Percentiles rank a stretch among this genome's conserved stretches.
phyloP scores from a whole-genome alignment of 1,284 basidiomycete genomes.

The Meira nashicola region DNA sequence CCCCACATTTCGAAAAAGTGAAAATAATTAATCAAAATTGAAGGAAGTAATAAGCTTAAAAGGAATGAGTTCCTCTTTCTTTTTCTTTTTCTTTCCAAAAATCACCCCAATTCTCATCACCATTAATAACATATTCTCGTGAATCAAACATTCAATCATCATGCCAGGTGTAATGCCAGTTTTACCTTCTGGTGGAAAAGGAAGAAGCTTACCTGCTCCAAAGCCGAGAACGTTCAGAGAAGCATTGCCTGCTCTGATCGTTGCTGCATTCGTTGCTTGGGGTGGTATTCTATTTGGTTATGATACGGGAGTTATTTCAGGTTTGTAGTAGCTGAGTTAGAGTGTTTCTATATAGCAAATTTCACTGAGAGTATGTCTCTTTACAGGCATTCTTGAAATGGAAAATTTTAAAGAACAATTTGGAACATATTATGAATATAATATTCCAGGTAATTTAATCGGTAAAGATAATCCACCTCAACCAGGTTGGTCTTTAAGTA shows the following conservation, averaged over 20 bases:
- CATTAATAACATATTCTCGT: no score
- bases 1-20: no score
- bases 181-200: background rate
- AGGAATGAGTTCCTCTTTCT: no score
- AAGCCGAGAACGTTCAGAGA: conserved; percentile 28
- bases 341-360: no score
- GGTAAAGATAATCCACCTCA: conserved; percentile 15
- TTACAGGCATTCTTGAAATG: background rate
- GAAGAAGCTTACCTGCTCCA: conserved; percentile 22
- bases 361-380: no score
- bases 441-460: conserved; percentile 1
- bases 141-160: no score
- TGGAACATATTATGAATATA: background rate
- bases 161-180: background rate
- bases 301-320: conserved; percentile 14
- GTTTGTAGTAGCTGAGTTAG: background rate
- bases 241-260: conserved; percentile 34
- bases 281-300: conserved; percentile 72
- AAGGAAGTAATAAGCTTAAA: conserved; percentile 1
- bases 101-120: no score
- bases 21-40: background rate
- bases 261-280: conserved; percentile 70
- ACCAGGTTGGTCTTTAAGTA: conserved; percentile 4
- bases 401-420: background rate
- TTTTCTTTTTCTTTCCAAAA: no score